Conservation (phyloP, 2,329 filamentous ascomycete species). For the Torrubiellomyces zombiae region DNA sequence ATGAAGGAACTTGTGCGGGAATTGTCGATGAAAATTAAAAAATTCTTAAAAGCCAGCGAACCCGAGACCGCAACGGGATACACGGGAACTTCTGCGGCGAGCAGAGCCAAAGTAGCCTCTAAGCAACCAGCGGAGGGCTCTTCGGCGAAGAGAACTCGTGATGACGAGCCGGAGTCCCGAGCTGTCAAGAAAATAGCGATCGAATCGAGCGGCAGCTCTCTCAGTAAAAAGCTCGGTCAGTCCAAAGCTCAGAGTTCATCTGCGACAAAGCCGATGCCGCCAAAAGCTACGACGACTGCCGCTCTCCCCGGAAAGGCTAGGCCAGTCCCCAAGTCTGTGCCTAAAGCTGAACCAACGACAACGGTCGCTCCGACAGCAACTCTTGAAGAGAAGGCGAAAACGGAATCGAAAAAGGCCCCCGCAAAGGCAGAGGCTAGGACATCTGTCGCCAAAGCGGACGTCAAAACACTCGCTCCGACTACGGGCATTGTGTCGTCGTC, state of each 20-base stretch:
- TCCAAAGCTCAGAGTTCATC: slow-evolving; percentile 16
- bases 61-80: slow-evolving; percentile 19
- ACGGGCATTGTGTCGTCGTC: slow-evolving; percentile 13
- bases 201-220: slow-evolving; percentile 19
- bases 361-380: slow-evolving; percentile 11
- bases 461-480: slow-evolving; percentile 14
- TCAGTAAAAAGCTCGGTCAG: slow-evolving; percentile 23
- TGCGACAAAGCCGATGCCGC: slow-evolving; percentile 12
- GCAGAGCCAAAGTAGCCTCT: slow-evolving; percentile 16
- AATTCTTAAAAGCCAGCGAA: slow-evolving; percentile 19
- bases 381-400: slow-evolving; percentile 16
- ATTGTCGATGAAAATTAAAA: slow-evolving; percentile 32
- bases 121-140: slow-evolving; percentile 14
- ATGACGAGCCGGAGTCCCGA: slow-evolving; percentile 23
- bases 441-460: slow-evolving; percentile 11
- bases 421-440: slow-evolving; percentile 8
- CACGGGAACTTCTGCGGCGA: slow-evolving; percentile 21
- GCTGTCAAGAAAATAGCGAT: slow-evolving; percentile 25
- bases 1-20: slow-evolving; percentile 43
- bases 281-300: slow-evolving; percentile 16
- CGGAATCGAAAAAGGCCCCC: slow-evolving; percentile 10
- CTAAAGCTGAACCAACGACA: slow-evolving; percentile 18
- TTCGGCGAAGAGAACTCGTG: slow-evolving; percentile 19
- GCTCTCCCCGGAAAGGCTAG: slow-evolving; percentile 32
- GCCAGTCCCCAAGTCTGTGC: slow-evolving; percentile 21